Evolutionary conservation across 441 rosid species (phyloP).

Genomic region (Mallotus japonicus): DNA sequence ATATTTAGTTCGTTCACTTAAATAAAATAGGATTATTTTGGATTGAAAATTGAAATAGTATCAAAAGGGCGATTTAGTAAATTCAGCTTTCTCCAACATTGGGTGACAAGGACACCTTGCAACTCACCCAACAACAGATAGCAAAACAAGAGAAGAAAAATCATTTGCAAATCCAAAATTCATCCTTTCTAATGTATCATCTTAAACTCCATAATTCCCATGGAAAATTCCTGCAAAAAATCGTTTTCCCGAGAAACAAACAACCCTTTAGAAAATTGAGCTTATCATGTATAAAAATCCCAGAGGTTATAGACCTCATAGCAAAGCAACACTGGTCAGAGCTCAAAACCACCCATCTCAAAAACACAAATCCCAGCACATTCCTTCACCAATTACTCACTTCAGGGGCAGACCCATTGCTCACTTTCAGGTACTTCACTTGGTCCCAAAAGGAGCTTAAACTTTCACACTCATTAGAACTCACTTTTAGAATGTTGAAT

Average conservation of each 20-base stretch:
- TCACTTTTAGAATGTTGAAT: conserved; percentile 40
- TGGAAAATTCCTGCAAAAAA: conserved; percentile 14
- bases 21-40: too few species aligned
- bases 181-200: neutral
- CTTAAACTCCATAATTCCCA: neutral
- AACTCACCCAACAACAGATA: neutral
- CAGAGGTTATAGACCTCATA: conserved; percentile 38
- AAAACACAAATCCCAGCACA: conserved; percentile 33
- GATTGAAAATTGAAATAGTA: too few species aligned
- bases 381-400: conserved; percentile 43
- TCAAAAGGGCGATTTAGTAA: too few species aligned
- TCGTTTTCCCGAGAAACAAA: conserved; percentile 24
- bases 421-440: conserved; percentile 39
- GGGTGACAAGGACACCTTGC: too few species aligned
- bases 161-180: neutral
- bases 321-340: conserved; percentile 65
- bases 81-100: too few species aligned
- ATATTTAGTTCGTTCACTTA: too few species aligned
- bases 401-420: conserved; percentile 53
- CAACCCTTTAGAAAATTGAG: conserved; percentile 27
- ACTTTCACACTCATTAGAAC: conserved; percentile 34
- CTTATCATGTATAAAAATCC: conserved; percentile 22
- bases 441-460: conserved; percentile 51
- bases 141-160: neutral
- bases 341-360: conserved; percentile 36